Evolutionary conservation across 192 early-diverging fungal genomes (phyloP).

Genomic region (Radiomyces spectabilis): DNA sequence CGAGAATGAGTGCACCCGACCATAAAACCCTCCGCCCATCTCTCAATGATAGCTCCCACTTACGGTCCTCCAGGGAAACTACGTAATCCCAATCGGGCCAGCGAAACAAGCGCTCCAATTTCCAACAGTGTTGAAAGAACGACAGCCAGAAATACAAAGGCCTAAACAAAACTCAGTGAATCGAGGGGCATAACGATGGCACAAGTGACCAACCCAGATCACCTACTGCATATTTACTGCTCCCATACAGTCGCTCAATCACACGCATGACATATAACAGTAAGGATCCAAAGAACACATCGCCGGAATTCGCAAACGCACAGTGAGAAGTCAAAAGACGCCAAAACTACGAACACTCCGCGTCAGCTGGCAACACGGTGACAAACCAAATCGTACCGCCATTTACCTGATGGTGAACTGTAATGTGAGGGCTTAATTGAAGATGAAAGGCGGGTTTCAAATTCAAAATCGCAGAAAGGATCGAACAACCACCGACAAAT

Average conservation of each 20-base stretch:
- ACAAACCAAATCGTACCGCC: background rate
- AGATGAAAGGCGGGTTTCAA: constrained; percentile 44
- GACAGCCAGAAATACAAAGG: constrained; percentile 43
- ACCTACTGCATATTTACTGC: constrained; percentile 52
- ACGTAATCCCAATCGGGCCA: constrained; percentile 33
- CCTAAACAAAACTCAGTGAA: constrained; percentile 17
- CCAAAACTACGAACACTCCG: constrained; percentile 49
- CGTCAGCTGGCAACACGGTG: background rate
- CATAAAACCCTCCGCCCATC: too few species aligned
- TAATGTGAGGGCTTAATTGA: constrained; percentile 50
- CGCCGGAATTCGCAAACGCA: constrained; percentile 46
- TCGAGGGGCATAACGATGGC: background rate
- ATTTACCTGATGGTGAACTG: constrained; percentile 51
- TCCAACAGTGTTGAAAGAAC: constrained; percentile 44
- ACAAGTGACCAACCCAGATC: background rate
- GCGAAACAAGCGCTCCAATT: constrained; percentile 38
- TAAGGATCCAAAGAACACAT: constrained; percentile 52
- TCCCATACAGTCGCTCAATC: constrained; percentile 57
- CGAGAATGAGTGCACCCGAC: too few species aligned
- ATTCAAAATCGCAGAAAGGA: constrained; percentile 41
- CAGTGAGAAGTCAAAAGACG: constrained; percentile 47
- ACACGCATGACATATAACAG: constrained; percentile 49
- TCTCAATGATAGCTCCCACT: constrained; percentile 11
- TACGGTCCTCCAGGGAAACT: constrained; percentile 49
- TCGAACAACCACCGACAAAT: constrained; percentile 35